Percentiles rank a stretch among this genome's conserved stretches.
phyloP scores from a whole-genome alignment of 1,139 yeast genomes.

The Meyerozyma elateridarum region DNA sequence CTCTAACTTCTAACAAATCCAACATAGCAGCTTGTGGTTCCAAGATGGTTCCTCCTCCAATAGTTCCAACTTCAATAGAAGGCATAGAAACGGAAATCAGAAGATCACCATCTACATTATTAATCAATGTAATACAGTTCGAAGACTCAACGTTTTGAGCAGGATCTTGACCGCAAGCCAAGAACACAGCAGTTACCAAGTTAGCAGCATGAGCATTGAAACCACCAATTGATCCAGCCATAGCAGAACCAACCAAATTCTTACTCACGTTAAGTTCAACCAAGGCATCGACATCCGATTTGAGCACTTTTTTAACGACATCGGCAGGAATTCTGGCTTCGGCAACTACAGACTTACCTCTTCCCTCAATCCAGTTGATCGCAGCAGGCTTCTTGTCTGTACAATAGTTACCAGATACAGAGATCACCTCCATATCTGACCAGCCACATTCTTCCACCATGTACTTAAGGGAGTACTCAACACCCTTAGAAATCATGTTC shows the following conservation, averaged over 20 bases:
- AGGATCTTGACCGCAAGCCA: conserved; percentile 98
- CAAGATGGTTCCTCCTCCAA: conserved; percentile 97
- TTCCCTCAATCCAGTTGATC: conserved; percentile 97
- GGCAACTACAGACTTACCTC: conserved; percentile 98
- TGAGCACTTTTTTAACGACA: conserved; percentile 74
- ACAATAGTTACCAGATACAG: conserved; percentile 96
- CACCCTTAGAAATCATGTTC: conserved; percentile 99
- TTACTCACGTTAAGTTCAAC: conserved; percentile 86
- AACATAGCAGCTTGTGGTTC: conserved; percentile 98
- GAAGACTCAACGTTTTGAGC: conserved; percentile 98
- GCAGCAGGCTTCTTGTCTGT: conserved; percentile 98
- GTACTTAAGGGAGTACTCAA: conserved; percentile 74
- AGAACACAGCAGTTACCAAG: conserved; percentile 84
- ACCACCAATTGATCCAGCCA: conserved; percentile 98
- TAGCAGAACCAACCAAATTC: conserved; percentile 92
- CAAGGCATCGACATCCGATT: conserved; percentile 87
- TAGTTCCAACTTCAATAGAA: conserved; percentile 96
- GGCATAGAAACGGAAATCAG: conserved; percentile 97
- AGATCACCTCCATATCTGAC: conserved; percentile 87
- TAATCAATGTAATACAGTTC: conserved; percentile 94
- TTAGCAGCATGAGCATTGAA: conserved; percentile 98
- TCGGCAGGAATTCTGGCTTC: conserved; percentile 86
- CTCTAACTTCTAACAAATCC: conserved; percentile 89
- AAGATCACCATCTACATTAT: conserved; percentile 75
- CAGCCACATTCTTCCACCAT: conserved; percentile 91